Evolutionary conservation across 2,329 filamentous ascomycete genomes (phyloP), one percentile per base, ranked within the genome.

Genomic region (Microsporum canis): DNA sequence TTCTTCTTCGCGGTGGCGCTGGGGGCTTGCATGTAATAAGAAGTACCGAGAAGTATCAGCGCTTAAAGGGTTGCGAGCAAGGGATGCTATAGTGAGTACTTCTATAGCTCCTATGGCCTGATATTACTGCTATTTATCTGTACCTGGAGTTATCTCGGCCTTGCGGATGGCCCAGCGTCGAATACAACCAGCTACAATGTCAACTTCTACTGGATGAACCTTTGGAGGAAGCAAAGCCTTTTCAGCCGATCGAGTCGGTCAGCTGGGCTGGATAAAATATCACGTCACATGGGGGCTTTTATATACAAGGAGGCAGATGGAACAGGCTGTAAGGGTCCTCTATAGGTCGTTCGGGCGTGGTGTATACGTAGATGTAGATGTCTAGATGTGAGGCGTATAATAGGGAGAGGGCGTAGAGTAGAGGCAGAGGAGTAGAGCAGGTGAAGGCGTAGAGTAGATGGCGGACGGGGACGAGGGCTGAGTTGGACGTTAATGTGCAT

Each of bases 401-500:
- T 23, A 23, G 17, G 17, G 17, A 45, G 14, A 31, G 12, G 45
- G 6, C 27, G 45, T 51, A 51, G 43, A 23, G n/a, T 47, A 47
- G 43, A 7, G 10, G 43, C 43, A 23, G 43, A 47, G n/a, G 3
- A 41, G n/a, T 53, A 53, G 49, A 53, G n/a, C 12, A n/a, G 10
- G 27, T 14, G 49, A n/a, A 12, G 49, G 4, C 14, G 49, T 34
- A 53, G 47, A 10, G n/a, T 31, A 7, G 47, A 33, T 33, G 27
- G 27, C 10, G 27, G 27, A 29, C 10, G 14, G 49, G 14, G 29
- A 53, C 6, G 1, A 34, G 12, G 14, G 29, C 12, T 33, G 49
- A 23, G 45, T 8, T 10, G 34, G 27, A 7, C 36, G n/a, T 72
- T 64, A 78, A 64, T 78, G 76, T 59, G 75, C 76, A 71, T 78